These are phyloP conservation scores for Aegilops sharonensis DNA, from an alignment of 176 grass and related monocot genomes.

Conservation along the genomic window DNA sequence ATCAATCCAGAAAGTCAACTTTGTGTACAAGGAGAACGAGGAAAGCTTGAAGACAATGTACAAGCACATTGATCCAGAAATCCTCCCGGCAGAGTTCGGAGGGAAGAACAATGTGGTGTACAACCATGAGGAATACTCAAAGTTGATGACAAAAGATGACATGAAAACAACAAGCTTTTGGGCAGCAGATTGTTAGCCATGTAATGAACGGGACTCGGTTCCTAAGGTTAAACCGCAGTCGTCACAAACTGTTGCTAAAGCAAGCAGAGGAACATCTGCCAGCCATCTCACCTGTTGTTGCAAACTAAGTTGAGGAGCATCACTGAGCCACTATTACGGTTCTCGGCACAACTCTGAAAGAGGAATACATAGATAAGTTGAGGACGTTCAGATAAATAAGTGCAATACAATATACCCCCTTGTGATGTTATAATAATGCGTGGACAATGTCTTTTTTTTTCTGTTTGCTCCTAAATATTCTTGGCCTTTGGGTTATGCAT, in stretches of 20 bases:
- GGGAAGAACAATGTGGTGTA: slow-evolving; percentile 55
- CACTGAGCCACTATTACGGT: background rate
- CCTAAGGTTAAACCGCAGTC: slow-evolving; percentile 20
- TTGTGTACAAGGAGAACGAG: slow-evolving; percentile 63
- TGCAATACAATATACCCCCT: background rate
- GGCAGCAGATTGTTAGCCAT: slow-evolving; percentile 18
- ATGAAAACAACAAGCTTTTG: slow-evolving; percentile 53
- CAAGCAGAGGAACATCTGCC: slow-evolving; percentile 32
- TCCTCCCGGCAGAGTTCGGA: slow-evolving; percentile 72
- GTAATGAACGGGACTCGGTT: background rate
- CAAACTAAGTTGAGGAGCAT: background rate
- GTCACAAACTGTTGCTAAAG: slow-evolving; percentile 26
- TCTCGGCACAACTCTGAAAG: background rate
- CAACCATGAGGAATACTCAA: slow-evolving; percentile 70
- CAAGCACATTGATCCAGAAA: slow-evolving; percentile 56
- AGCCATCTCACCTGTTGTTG: background rate
- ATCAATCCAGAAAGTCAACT: slow-evolving; percentile 62
- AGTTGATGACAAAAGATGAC: slow-evolving; percentile 70
- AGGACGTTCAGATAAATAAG: background rate
- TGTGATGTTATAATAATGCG: background rate
- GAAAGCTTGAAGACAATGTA: slow-evolving; percentile 66
- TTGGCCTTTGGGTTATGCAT: too few relatives aligned
- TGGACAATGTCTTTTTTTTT: too few relatives aligned
- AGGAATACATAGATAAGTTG: background rate
- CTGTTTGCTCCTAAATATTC: too few relatives aligned